Evolutionary conservation across 2,329 filamentous ascomycete genomes (phyloP).

Genomic region (Geosmithia morbida): DNA sequence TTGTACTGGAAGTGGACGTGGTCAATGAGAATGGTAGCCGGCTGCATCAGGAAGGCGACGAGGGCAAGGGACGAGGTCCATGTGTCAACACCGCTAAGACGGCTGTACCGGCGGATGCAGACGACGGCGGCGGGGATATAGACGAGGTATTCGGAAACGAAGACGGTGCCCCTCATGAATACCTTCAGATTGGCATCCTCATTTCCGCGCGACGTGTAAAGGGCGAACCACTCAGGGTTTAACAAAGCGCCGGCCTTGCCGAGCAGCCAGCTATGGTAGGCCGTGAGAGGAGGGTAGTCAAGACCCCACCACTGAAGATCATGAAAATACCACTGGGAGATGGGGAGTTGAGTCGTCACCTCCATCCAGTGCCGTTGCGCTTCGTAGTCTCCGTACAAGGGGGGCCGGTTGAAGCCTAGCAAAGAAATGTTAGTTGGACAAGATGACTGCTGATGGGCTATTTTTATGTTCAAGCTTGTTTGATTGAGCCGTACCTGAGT

Average conservation of each 20-base stretch:
- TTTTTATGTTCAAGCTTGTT: background rate
- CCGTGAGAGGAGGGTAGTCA: slow-evolving; percentile 93
- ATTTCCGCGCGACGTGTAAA: slow-evolving; percentile 67
- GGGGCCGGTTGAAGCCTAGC: slow-evolving; percentile 62
- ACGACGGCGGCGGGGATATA: slow-evolving; percentile 78
- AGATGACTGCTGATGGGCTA: background rate
- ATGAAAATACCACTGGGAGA: slow-evolving; percentile 96
- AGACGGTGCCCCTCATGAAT: slow-evolving; percentile 88
- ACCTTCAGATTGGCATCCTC: slow-evolving; percentile 74
- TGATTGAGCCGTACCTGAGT: slow-evolving; percentile 52
- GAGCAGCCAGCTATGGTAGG: slow-evolving; percentile 94
- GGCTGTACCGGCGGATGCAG: slow-evolving; percentile 70
- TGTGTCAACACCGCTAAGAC: slow-evolving; percentile 58
- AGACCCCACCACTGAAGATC: slow-evolving; percentile 95
- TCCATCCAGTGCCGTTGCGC: slow-evolving; percentile 99
- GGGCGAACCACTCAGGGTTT: slow-evolving; percentile 73
- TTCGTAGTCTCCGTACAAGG: slow-evolving; percentile 95
- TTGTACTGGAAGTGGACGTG: slow-evolving; percentile 98
- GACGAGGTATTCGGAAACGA: slow-evolving; percentile 80
- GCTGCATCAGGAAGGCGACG: slow-evolving; percentile 84
- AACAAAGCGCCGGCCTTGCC: slow-evolving; percentile 73
- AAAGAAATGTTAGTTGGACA: slow-evolving; percentile 1
- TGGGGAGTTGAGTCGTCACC: slow-evolving; percentile 72
- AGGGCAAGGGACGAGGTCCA: slow-evolving; percentile 81
- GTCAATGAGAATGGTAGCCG: slow-evolving; percentile 78